A percentile compares a stretch with the other conserved stretches of the same genome.
Conservation (phyloP, 108 stramenopile species). For the Cyclotella sp. region DNA sequence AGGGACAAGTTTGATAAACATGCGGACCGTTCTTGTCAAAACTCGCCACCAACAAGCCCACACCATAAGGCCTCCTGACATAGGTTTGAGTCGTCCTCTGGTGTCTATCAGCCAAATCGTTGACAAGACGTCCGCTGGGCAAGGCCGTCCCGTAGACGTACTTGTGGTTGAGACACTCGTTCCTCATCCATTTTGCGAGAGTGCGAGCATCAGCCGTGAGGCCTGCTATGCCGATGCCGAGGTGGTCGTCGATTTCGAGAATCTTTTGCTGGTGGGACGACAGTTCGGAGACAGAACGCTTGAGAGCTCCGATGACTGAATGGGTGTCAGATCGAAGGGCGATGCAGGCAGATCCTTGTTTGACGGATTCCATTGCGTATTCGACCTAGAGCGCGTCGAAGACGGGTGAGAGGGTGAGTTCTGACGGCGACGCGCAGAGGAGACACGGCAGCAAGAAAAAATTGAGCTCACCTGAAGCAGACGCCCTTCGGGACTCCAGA, state of each 20-base stretch:
- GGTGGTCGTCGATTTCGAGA: slow-evolving; percentile 97
- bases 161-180: slow-evolving; percentile 97
- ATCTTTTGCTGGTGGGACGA: slow-evolving; percentile 97
- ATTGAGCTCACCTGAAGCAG: slow-evolving; percentile 89
- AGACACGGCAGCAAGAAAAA: neutral
- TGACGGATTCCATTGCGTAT: slow-evolving; percentile 99
- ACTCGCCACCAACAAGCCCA: slow-evolving; percentile 93
- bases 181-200: slow-evolving; percentile 97
- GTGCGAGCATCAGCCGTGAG: slow-evolving; percentile 97
- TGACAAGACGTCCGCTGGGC: slow-evolving; percentile 89
- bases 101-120: slow-evolving; percentile 97
- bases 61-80: slow-evolving; percentile 97
- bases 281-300: slow-evolving; percentile 95
- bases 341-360: slow-evolving; percentile 96
- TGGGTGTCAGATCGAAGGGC: slow-evolving; percentile 86
- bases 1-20: slow-evolving; percentile 97
- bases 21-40: slow-evolving; percentile 91
- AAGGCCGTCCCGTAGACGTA: slow-evolving; percentile 96
- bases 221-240: slow-evolving; percentile 96
- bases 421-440: neutral
- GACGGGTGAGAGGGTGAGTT: no score
- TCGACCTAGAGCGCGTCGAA: slow-evolving; percentile 72
- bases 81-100: slow-evolving; percentile 99
- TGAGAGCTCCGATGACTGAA: slow-evolving; percentile 95
- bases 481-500: slow-evolving; percentile 99